Conservation (phyloP, 495 filamentous ascomycete species). For the Aspergillus indologenus region DNA sequence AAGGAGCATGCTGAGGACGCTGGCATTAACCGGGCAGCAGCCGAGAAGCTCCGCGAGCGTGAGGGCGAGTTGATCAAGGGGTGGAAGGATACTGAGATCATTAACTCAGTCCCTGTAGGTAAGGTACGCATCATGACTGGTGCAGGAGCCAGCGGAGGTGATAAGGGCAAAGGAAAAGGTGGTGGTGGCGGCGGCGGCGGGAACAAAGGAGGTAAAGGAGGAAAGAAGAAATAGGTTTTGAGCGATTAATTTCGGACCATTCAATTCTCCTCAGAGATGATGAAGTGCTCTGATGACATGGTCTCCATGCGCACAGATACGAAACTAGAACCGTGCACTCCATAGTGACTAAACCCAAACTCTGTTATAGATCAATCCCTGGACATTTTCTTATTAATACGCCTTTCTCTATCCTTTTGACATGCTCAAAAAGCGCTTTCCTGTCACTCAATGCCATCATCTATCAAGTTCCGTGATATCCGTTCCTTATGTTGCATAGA, state of each 20-base stretch:
- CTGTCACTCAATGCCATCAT: no score
- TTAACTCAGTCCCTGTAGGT: conserved; percentile 77
- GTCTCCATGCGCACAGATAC: neutral
- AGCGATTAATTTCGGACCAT: neutral
- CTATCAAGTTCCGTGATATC: no score
- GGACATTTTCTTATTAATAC: neutral
- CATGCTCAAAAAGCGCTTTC: no score
- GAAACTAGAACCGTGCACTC: neutral
- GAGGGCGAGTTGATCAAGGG: conserved; percentile 80
- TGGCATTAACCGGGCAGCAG: conserved; percentile 58
- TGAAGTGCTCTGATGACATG: neutral
- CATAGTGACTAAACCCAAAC: neutral
- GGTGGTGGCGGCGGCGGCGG: conserved; percentile 36
- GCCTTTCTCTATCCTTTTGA: no score
- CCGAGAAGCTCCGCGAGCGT: conserved; percentile 73
- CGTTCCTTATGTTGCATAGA: no score
- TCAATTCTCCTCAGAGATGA: neutral
- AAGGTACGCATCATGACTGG: conserved; percentile 79
- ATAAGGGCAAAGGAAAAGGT: conserved; percentile 47
- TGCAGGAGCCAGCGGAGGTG: conserved; percentile 42
- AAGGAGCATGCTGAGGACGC: conserved; percentile 48
- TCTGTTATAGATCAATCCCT: neutral
- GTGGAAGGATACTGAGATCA: conserved; percentile 77
- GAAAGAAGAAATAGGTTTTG: conserved; percentile 38
- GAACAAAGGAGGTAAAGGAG: conserved; percentile 43